A percentile compares a stretch with the other conserved stretches of the same genome.
These are phyloP conservation scores for Pseudocercospora fijiensis DNA, from an alignment of 2,329 filamentous ascomycete genomes.

Conservation along the genomic window DNA sequence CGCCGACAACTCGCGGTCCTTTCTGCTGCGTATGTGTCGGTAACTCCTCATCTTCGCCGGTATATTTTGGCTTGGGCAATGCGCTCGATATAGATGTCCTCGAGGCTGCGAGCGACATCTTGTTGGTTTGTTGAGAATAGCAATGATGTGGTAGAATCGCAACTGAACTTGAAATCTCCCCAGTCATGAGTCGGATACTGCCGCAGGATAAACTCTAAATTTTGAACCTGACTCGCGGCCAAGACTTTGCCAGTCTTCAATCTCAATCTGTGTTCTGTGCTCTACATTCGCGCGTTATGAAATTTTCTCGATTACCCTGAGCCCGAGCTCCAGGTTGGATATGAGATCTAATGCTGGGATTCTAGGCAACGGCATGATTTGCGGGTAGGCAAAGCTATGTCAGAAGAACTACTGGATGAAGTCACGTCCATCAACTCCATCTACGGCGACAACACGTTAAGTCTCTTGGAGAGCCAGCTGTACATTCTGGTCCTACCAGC, in stretches of 20 bases:
- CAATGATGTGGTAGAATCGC: neutral
- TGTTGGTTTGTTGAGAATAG: constrained; percentile 4
- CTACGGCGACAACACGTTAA: constrained; percentile 67
- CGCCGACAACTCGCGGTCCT: constrained; percentile 78
- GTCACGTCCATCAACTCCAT: constrained; percentile 82
- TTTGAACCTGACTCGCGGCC: neutral
- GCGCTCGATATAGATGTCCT: constrained; percentile 67
- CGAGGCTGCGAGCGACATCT: constrained; percentile 26
- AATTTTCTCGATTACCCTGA: neutral
- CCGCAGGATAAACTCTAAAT: neutral
- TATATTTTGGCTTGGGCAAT: constrained; percentile 87
- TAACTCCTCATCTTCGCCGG: constrained; percentile 81
- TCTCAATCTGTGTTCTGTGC: neutral
- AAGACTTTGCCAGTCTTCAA: neutral
- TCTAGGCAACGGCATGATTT: neutral
- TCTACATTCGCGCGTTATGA: neutral
- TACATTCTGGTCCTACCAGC: constrained; percentile 68
- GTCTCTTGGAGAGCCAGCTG: constrained; percentile 30
- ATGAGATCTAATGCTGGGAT: neutral
- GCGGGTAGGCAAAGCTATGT: neutral
- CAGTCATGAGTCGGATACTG: constrained; percentile 4
- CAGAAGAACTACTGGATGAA: constrained; percentile 63
- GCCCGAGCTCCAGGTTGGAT: neutral
- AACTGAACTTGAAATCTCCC: constrained; percentile 10
- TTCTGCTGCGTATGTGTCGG: constrained; percentile 69